Percentiles rank a stretch among this genome's conserved stretches.
These are phyloP conservation scores for Malassezia psittaci DNA, from an alignment of 1,284 basidiomycete genomes.

Conservation along the genomic window DNA sequence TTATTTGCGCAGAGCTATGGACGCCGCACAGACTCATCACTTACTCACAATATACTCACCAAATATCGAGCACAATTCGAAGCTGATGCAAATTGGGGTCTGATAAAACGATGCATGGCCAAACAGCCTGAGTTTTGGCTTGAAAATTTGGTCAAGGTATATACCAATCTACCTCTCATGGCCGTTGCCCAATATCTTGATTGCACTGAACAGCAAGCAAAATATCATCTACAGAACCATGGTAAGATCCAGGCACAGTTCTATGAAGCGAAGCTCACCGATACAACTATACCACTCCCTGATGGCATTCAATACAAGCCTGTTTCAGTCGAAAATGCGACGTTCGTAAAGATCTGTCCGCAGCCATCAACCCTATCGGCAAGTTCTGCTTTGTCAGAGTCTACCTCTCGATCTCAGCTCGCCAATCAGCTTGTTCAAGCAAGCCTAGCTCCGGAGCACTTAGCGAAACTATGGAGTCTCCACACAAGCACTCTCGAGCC, in stretches of 20 bases:
- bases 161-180: constrained; percentile 60
- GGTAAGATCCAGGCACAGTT: not conserved
- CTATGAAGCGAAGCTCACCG: not conserved
- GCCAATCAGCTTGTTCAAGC: not conserved
- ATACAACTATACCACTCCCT: not conserved
- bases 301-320: not conserved
- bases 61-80: constrained; percentile 8
- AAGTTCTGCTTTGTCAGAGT: not conserved
- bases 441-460: not conserved
- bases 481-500: not conserved
- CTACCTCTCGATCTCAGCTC: not conserved
- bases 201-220: not conserved
- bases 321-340: not conserved
- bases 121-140: constrained; percentile 64
- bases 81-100: constrained; percentile 63
- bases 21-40: not conserved
- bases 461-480: not conserved
- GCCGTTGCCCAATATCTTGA: constrained; percentile 54
- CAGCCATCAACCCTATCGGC: not conserved
- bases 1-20: constrained; percentile 18
- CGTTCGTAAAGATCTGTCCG: not conserved
- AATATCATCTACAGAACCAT: no score
- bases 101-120: constrained; percentile 59
- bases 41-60: constrained; percentile 12
- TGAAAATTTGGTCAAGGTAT: constrained; percentile 65